Percentiles rank a stretch among this genome's conserved stretches.
phyloP scores from a whole-genome alignment of 768 basidiomycete genomes.

The Cystofilobasidium bisporidii region DNA sequence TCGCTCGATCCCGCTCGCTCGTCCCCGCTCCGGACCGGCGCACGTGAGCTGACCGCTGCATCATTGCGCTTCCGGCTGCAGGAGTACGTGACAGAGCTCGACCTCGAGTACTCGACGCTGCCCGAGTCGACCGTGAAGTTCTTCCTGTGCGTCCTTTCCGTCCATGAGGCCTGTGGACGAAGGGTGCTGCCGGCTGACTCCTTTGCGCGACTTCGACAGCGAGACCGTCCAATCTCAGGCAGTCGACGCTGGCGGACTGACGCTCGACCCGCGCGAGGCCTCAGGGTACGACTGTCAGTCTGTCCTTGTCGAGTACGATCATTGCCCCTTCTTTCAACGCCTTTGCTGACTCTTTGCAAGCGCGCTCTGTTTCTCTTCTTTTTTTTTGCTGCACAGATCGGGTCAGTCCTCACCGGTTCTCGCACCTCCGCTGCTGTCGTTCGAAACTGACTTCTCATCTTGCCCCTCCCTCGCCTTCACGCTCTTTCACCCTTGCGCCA shows the following conservation, averaged over 20 bases:
- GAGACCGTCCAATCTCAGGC: neutral
- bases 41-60: conserved; percentile 51
- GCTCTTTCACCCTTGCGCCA: no score
- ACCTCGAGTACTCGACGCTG: neutral
- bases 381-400: no score
- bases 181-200: no score
- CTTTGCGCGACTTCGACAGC: no score
- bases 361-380: no score
- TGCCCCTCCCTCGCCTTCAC: no score
- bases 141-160: neutral
- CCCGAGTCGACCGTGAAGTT: neutral
- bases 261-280: conserved; percentile 15
- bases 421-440: no score
- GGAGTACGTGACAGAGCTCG: neutral
- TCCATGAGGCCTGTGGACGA: neutral
- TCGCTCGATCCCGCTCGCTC: conserved; percentile 27
- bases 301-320: neutral
- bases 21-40: conserved; percentile 11
- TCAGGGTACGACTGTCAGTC: conserved; percentile 20
- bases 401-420: no score
- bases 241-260: conserved; percentile 15
- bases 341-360: no score
- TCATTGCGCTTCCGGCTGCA: neutral
- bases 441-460: no score
- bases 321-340: no score